Conservation (phyloP, 257 asterid genomes). For the Coffea eugenioides region DNA sequence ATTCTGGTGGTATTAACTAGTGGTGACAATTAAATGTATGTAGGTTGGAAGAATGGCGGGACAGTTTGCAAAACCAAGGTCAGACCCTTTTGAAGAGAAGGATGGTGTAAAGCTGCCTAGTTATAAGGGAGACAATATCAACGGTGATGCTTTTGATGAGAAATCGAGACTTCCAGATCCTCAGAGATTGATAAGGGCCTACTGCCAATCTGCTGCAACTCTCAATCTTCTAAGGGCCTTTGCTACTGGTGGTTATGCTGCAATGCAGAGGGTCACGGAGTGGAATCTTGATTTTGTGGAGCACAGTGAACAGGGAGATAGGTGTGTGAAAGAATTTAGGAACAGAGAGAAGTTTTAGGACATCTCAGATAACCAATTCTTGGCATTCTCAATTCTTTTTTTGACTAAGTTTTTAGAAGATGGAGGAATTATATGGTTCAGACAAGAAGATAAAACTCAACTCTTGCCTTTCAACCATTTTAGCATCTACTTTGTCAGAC, state of each 20-base stretch:
- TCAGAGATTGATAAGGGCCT: slow-evolving; percentile 79
- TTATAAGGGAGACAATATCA: slow-evolving; percentile 81
- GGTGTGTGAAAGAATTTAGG: slow-evolving; percentile 32
- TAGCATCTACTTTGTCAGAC: no score
- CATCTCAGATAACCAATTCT: background rate
- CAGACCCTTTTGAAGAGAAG: slow-evolving; percentile 53
- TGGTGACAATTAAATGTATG: slow-evolving; percentile 12
- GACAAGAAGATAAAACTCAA: background rate
- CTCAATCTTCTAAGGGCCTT: slow-evolving; percentile 82
- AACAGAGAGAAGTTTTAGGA: background rate
- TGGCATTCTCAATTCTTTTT: background rate
- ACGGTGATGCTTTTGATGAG: slow-evolving; percentile 63
- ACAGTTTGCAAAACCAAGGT: slow-evolving; percentile 79
- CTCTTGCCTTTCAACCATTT: slow-evolving; percentile 2
- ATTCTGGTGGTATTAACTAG: slow-evolving; percentile 2
- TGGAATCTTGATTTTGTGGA: slow-evolving; percentile 90
- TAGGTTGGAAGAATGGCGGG: slow-evolving; percentile 93
- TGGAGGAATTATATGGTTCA: background rate
- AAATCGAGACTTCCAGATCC: slow-evolving; percentile 78
- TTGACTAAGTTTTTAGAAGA: background rate
- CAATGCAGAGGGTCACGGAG: slow-evolving; percentile 82
- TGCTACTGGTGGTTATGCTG: slow-evolving; percentile 90
- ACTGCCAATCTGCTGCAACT: slow-evolving; percentile 81
- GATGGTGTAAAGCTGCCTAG: slow-evolving; percentile 84
- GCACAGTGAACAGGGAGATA: slow-evolving; percentile 86